phyloP scores from a whole-genome alignment of 176 grass and related monocot genomes.

The Dendrocalamus sinicus region DNA sequence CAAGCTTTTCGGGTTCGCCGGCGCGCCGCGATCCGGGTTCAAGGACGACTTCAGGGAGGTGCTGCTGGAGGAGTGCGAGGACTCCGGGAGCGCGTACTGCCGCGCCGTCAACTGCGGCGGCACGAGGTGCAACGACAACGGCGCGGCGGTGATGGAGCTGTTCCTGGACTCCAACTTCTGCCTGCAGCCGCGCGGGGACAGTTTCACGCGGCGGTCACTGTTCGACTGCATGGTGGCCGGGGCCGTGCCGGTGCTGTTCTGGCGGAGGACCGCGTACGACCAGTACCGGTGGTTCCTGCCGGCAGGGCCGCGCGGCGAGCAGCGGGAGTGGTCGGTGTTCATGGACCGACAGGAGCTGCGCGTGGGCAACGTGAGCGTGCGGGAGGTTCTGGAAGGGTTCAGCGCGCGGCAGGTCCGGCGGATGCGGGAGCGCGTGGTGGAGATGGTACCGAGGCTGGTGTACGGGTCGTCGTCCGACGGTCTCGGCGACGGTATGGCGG shows the following conservation, averaged over 20 bases:
- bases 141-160: slow-evolving; percentile 55
- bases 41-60: slow-evolving; percentile 72
- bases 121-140: slow-evolving; percentile 59
- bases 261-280: slow-evolving; percentile 75
- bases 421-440: slow-evolving; percentile 81
- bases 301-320: slow-evolving; percentile 11
- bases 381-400: slow-evolving; percentile 61
- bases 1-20: slow-evolving; percentile 73
- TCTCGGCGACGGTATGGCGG: slow-evolving; percentile 62
- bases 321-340: slow-evolving; percentile 85
- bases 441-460: slow-evolving; percentile 85
- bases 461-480: slow-evolving; percentile 57
- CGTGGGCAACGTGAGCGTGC: slow-evolving; percentile 59
- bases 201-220: slow-evolving; percentile 83
- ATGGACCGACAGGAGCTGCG: slow-evolving; percentile 72
- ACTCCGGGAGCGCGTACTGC: slow-evolving; percentile 54
- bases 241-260: slow-evolving; percentile 89
- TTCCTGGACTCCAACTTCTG: slow-evolving; percentile 86
- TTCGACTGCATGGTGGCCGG: slow-evolving; percentile 97
- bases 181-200: slow-evolving; percentile 93
- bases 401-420: slow-evolving; percentile 54
- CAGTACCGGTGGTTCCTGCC: slow-evolving; percentile 80
- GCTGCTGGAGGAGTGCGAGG: slow-evolving; percentile 71
- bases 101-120: slow-evolving; percentile 65
- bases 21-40: slow-evolving; percentile 63